Evolutionary conservation across 73 alveolate genomes (phyloP).

Genomic region (Uronychia setigera): DNA sequence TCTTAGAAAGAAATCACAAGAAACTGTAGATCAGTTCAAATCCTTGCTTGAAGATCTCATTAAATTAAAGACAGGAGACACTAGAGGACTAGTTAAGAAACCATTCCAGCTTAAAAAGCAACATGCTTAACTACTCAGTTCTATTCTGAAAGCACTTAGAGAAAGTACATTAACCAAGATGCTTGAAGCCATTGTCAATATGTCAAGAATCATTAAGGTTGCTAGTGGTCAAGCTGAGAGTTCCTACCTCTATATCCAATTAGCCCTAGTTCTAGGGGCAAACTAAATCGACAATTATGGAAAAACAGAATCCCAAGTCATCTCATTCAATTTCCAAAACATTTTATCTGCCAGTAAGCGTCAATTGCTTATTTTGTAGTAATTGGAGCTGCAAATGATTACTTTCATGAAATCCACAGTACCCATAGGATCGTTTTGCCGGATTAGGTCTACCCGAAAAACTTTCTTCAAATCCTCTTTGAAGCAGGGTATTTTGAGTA

Average conservation of each 20-base stretch:
- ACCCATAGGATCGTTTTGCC: not conserved
- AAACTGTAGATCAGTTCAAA: not conserved
- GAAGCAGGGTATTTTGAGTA: conserved; percentile 21
- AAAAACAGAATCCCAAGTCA: not conserved
- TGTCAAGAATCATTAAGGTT: not conserved
- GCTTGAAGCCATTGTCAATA: not conserved
- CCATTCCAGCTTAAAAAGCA: not conserved
- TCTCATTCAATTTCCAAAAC: not conserved
- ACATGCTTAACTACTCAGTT: not conserved
- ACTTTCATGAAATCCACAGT: not conserved
- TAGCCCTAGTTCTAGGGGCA: not conserved
- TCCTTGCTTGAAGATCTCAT: not conserved
- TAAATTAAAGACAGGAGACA: not conserved
- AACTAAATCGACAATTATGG: not conserved
- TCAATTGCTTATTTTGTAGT: not conserved
- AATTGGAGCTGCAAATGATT: not conserved
- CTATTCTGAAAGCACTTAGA: not conserved
- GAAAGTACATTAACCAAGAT: not conserved
- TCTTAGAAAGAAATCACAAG: not conserved
- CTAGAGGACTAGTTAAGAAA: not conserved
- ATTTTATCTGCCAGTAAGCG: not conserved
- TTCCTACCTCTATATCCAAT: not conserved
- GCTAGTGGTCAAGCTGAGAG: not conserved
- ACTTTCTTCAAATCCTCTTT: not conserved
- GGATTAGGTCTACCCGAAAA: not conserved